phyloP scores from a whole-genome alignment of 371 early-diverging fungal genomes.

The Mortierella sp. region DNA sequence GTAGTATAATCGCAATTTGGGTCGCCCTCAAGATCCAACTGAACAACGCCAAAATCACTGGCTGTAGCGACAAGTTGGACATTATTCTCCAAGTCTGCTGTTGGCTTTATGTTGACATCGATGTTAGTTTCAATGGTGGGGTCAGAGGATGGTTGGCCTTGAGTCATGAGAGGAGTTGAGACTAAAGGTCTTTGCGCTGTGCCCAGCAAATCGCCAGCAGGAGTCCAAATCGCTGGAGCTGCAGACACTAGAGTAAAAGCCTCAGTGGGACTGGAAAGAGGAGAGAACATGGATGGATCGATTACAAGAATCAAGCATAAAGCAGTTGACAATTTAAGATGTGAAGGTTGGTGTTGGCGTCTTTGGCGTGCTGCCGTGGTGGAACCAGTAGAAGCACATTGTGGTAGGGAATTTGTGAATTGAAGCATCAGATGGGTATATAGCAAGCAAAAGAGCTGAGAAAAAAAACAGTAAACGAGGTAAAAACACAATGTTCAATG shows the following conservation, averaged over 20 bases:
- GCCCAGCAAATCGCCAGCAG: slow-evolving; percentile 20
- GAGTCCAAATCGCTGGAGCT: slow-evolving; percentile 43
- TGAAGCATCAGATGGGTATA: neutral
- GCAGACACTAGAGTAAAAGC: slow-evolving; percentile 11
- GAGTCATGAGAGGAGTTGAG: slow-evolving; percentile 7
- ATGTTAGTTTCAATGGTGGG: neutral
- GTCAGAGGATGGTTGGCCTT: neutral
- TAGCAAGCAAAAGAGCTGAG: too few species aligned
- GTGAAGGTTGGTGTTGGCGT: neutral
- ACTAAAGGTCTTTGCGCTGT: neutral
- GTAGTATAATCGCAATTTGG: slow-evolving; percentile 56
- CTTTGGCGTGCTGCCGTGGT: neutral
- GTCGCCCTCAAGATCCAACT: slow-evolving; percentile 49
- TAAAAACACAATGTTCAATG: neutral
- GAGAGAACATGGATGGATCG: slow-evolving; percentile 9
- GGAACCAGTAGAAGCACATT: neutral
- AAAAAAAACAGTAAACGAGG: neutral
- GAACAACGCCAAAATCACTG: slow-evolving; percentile 39
- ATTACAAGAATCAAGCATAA: slow-evolving; percentile 23
- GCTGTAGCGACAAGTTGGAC: slow-evolving; percentile 8
- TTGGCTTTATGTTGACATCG: neutral
- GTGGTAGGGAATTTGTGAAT: neutral
- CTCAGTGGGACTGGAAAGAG: slow-evolving; percentile 1
- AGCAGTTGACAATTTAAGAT: slow-evolving; percentile 2
- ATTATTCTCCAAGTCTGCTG: neutral